Percentiles rank a stretch among this genome's conserved stretches.
phyloP scores from a whole-genome alignment of 345 rosid species.

The Noccaea caerulescens region DNA sequence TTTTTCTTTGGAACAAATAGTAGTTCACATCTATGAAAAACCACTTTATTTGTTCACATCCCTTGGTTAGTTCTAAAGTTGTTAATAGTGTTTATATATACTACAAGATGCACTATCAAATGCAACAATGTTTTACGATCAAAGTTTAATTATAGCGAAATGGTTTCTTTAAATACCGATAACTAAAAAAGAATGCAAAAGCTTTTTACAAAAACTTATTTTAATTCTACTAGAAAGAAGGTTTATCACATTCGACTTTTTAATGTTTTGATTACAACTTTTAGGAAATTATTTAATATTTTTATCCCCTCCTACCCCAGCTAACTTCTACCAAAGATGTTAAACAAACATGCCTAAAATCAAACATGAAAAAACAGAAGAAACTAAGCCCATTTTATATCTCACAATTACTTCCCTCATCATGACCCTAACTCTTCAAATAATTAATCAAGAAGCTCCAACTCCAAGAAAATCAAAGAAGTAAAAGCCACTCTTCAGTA shows the following conservation, averaged over 20 bases:
- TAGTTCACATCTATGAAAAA: no score
- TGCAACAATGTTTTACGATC: neutral
- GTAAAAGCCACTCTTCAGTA: conserved; percentile 29
- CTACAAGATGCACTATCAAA: no score
- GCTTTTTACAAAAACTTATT: neutral
- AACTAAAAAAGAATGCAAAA: neutral
- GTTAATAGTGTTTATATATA: neutral
- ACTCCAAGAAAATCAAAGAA: conserved; percentile 48
- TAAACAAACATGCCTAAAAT: conserved; percentile 29
- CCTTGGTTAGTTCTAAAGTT: neutral
- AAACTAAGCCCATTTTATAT: conserved; percentile 19
- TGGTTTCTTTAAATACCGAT: neutral
- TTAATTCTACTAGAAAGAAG: neutral
- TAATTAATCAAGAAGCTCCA: conserved; percentile 36
- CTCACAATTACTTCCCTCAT: conserved; percentile 15
- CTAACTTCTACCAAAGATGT: conserved; percentile 22
- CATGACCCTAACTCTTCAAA: conserved; percentile 18
- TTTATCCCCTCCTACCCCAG: neutral
- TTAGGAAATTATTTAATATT: neutral
- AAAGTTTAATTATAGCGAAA: neutral
- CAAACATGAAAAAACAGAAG: conserved; percentile 15
- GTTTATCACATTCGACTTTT: conserved; percentile 14
- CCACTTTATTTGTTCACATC: neutral
- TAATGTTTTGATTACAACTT: conserved; percentile 11
- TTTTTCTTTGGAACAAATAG: no score